These are phyloP conservation scores for Diaporthe sp. DNA, from an alignment of 2,329 filamentous ascomycete genomes.

Conservation along the genomic window DNA sequence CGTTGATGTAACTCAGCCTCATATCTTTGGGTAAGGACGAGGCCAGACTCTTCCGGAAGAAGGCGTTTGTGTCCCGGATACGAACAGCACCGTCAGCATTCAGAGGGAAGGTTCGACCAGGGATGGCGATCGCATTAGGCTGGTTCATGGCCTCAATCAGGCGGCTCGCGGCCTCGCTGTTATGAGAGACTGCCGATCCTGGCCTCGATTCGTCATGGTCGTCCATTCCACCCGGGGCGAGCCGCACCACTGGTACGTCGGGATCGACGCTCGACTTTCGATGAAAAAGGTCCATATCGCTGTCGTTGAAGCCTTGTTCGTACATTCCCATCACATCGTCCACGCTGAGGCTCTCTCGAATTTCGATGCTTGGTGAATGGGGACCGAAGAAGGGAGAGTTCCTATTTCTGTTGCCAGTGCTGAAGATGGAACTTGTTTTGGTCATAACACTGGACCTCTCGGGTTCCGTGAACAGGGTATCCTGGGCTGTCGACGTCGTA, in stretches of 20 bases:
- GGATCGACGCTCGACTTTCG: conserved; percentile 40
- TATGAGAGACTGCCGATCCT: conserved; percentile 55
- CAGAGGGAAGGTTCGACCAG: conserved; percentile 42
- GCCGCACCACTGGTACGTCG: conserved; percentile 30
- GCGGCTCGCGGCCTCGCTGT: conserved; percentile 52
- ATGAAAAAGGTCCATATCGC: conserved; percentile 59
- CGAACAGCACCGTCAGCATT: conserved; percentile 52
- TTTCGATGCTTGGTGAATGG: conserved; percentile 35
- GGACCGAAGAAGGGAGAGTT: conserved; percentile 42
- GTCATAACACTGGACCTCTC: conserved; percentile 87
- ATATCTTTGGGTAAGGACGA: conserved; percentile 52
- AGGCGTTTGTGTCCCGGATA: conserved; percentile 55
- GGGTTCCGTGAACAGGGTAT: conserved; percentile 66
- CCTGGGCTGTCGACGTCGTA: conserved; percentile 68
- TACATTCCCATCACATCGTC: conserved; percentile 81
- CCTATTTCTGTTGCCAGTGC: conserved; percentile 44
- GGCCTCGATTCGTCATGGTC: conserved; percentile 49
- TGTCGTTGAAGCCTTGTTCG: conserved; percentile 72
- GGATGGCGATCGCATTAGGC: conserved; percentile 47
- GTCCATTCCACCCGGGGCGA: conserved; percentile 33
- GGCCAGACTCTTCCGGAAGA: conserved; percentile 52
- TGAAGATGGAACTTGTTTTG: conserved; percentile 80
- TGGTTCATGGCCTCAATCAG: conserved; percentile 58
- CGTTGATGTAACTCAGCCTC: conserved; percentile 50
- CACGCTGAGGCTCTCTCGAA: conserved; percentile 68